phyloP scores from a whole-genome alignment of 805 yeast genomes.

The Schizosaccharomyces lindneri region DNA sequence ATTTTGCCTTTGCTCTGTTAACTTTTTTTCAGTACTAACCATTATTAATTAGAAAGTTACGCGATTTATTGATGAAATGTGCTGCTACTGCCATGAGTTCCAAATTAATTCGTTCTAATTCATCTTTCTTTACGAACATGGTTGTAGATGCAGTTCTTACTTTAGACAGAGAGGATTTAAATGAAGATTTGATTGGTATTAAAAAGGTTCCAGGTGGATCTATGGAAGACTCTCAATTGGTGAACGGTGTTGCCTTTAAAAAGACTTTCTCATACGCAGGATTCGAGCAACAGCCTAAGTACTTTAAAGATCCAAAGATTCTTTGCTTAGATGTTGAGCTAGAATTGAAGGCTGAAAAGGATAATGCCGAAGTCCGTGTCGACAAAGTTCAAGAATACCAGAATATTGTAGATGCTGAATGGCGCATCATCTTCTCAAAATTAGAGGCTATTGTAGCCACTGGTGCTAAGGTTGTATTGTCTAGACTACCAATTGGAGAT shows the following conservation, averaged over 20 bases:
- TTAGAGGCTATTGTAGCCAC: slow-evolving; percentile 56
- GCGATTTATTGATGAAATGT: slow-evolving; percentile 64
- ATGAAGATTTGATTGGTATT: slow-evolving; percentile 77
- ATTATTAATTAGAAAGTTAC: slow-evolving; percentile 20
- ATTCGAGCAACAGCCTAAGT: slow-evolving; percentile 93
- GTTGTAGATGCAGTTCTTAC: slow-evolving; percentile 85
- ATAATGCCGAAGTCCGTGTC: slow-evolving; percentile 92
- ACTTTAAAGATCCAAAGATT: slow-evolving; percentile 54
- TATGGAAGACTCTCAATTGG: slow-evolving; percentile 72
- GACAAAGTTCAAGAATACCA: slow-evolving; percentile 86
- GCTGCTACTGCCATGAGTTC: slow-evolving; percentile 96
- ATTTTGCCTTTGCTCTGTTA: too few relatives aligned
- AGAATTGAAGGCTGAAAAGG: slow-evolving; percentile 94
- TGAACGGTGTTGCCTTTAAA: slow-evolving; percentile 89
- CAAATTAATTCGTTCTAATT: slow-evolving; percentile 66
- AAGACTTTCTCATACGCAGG: slow-evolving; percentile 96
- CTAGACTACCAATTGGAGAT: slow-evolving; percentile 92
- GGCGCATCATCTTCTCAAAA: slow-evolving; percentile 78
- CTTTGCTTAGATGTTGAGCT: slow-evolving; percentile 72
- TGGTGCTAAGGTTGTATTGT: slow-evolving; percentile 81
- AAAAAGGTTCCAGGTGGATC: slow-evolving; percentile 91
- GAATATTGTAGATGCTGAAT: slow-evolving; percentile 94
- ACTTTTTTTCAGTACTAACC: neutral
- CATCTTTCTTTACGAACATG: slow-evolving; percentile 80
- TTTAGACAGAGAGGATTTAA: slow-evolving; percentile 61